phyloP scores from a whole-genome alignment of 495 filamentous ascomycete species.

The Xanthoparmelia taractica region DNA sequence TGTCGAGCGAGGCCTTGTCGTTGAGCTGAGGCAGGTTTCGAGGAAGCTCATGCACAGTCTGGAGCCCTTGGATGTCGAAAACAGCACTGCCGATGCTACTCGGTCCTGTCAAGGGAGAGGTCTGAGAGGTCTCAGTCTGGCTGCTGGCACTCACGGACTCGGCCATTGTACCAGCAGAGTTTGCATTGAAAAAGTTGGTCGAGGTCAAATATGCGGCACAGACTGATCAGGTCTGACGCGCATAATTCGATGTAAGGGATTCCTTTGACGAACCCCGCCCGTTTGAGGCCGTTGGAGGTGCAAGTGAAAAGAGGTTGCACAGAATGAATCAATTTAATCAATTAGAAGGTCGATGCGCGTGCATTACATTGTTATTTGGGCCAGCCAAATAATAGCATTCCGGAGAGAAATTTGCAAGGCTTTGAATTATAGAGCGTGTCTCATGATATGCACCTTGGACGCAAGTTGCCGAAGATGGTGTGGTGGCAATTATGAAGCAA shows the following conservation, averaged over 20 bases:
- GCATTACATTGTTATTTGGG: conserved; percentile 11
- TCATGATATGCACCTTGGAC: conserved; percentile 21
- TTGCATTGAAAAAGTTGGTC: not conserved
- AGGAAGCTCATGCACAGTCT: conserved; percentile 21
- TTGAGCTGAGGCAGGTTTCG: conserved; percentile 9
- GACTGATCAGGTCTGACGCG: conserved; percentile 7
- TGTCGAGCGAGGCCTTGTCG: conserved; percentile 10
- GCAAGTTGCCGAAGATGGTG: conserved; percentile 11
- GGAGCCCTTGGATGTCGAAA: conserved; percentile 16
- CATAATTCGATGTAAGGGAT: not conserved
- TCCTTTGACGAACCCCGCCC: not conserved
- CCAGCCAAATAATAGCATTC: conserved; percentile 18
- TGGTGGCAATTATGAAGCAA: conserved; percentile 10
- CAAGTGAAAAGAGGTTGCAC: not conserved
- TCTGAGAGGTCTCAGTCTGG: conserved; percentile 16
- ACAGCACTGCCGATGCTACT: conserved; percentile 16
- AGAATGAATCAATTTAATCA: not conserved
- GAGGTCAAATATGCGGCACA: conserved; percentile 7
- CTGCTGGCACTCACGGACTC: conserved; percentile 16
- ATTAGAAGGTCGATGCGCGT: conserved; percentile 4
- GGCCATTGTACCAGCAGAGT: conserved; percentile 5
- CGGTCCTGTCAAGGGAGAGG: conserved; percentile 19
- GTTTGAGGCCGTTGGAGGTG: not conserved
- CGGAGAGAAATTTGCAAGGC: conserved; percentile 13
- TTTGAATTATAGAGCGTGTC: conserved; percentile 19